Evolutionary conservation across 805 yeast species (phyloP).

Genomic region (Saturnispora sanitii): DNA sequence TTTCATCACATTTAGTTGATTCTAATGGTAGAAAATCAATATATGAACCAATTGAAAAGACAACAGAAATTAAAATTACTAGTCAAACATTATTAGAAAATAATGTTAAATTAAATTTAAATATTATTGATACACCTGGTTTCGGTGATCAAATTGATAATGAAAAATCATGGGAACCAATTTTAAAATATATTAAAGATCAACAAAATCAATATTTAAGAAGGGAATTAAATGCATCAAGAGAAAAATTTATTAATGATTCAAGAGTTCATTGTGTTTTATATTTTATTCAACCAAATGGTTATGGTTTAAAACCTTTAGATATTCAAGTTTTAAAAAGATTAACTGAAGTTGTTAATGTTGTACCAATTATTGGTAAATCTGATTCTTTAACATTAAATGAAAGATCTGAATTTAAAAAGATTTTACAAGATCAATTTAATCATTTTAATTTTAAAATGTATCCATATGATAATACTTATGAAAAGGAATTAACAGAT

Average conservation of each 20-base stretch:
- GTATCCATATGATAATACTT: conserved; percentile 62
- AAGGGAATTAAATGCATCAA: conserved; percentile 88
- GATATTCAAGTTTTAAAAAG: conserved; percentile 78
- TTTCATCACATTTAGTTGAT: conserved; percentile 68
- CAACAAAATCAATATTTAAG: conserved; percentile 87
- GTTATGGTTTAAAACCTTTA: conserved; percentile 71
- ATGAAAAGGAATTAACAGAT: conserved; percentile 37
- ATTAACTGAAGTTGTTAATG: conserved; percentile 83
- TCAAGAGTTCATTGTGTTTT: conserved; percentile 89
- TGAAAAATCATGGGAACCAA: conserved; percentile 95
- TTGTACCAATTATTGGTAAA: conserved; percentile 92
- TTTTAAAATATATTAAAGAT: conserved; percentile 87
- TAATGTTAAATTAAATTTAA: conserved; percentile 75
- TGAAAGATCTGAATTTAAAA: conserved; percentile 75
- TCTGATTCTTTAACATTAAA: conserved; percentile 80
- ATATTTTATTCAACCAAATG: conserved; percentile 85
- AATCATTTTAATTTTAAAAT: conserved; percentile 59
- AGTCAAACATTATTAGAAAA: conserved; percentile 72
- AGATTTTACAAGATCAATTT: conserved; percentile 67
- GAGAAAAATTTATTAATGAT: conserved; percentile 75
- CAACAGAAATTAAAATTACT: conserved; percentile 72
- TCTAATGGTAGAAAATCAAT: conserved; percentile 62
- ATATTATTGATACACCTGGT: conserved; percentile 94
- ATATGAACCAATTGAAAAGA: conserved; percentile 68
- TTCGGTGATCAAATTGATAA: conserved; percentile 95